These are phyloP conservation scores for Colletotrichum filicis DNA, from an alignment of 2,329 filamentous ascomycete genomes.

Conservation along the genomic window DNA sequence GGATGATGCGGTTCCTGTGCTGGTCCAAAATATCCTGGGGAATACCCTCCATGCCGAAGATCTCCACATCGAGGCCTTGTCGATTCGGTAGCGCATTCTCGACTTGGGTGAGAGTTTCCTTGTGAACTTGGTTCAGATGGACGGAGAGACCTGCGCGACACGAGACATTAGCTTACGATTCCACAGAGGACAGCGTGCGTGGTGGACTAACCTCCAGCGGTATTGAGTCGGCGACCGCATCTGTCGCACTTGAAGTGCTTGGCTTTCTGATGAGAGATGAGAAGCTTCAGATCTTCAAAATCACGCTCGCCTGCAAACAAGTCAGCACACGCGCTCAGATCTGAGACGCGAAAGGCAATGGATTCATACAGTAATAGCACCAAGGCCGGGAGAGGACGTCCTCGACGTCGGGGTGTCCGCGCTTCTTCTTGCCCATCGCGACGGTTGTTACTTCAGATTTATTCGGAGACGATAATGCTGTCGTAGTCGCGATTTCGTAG, in stretches of 20 bases:
- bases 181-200: not conserved
- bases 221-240: conserved; percentile 90
- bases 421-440: conserved; percentile 89
- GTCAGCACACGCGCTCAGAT: conserved; percentile 36
- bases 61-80: conserved; percentile 88
- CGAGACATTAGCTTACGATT: conserved; percentile 28
- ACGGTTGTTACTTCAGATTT: not conserved
- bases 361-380: conserved; percentile 90
- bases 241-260: conserved; percentile 98
- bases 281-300: conserved; percentile 96
- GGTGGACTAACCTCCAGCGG: conserved; percentile 80
- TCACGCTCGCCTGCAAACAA: conserved; percentile 79
- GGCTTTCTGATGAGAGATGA: conserved; percentile 98
- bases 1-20: conserved; percentile 87
- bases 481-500: not conserved
- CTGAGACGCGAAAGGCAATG: conserved; percentile 9
- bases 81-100: conserved; percentile 93
- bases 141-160: conserved; percentile 80
- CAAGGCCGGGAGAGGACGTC: conserved; percentile 88
- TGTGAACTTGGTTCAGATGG: conserved; percentile 98
- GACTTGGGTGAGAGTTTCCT: conserved; percentile 86
- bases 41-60: conserved; percentile 98
- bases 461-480: too few relatives aligned
- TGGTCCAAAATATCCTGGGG: conserved; percentile 85
- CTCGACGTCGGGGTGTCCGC: conserved; percentile 85